Base-by-base conservation (phyloP, 176 grass and related monocot species). In the Bolboschoenus planiculmis region DNA sequence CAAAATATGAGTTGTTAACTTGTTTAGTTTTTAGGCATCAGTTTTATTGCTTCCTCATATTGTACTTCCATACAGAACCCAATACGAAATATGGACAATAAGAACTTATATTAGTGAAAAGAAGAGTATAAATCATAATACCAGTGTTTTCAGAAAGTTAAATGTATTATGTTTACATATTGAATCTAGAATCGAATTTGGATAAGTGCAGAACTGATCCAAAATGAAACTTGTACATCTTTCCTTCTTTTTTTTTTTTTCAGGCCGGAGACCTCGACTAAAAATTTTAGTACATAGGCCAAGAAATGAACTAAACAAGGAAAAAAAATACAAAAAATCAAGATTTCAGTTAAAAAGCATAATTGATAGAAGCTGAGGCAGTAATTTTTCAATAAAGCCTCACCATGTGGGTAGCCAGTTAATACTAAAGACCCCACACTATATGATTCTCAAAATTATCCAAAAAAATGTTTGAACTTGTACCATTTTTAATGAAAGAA, bases 401-500 rank as follows among this genome's bases (percentile, higher is more conserved):
- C 11, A 11, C 2, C 44, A 51, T 31, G 43, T 16, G 43, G 44
- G 4, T 27, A 75, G 64, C 5, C 70, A 75, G 23, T 7, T 29
- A 47, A 75, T 48, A 48, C n/a, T 51, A 76, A 76, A 76, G 2
- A 76, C 71, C 18, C n/a, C 44, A 76, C 14, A 76, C 24, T 51
- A 76, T 31, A 51, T 8, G 72, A 31, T 51, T 30, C 10, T 50
- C 26, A 76, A 76, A 24, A 51, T 33, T 46, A 26, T 46, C 71
- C 40, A 31, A 40, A 11, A 88, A 78, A 1, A 73, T 9, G 81
- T 57, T 10, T 61, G 24, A 70, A 47, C 83, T 53, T 84, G 3
- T 91, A 96, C 97, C 97, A 75, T 93, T 99, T 76, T 91, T 96
- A 88, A 99, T 96, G 73, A 99, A 99, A 23, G 97, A 99, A 89